These are phyloP conservation scores for Trapa bicornis DNA, from an alignment of 345 rosid genomes.

Conservation along the genomic window DNA sequence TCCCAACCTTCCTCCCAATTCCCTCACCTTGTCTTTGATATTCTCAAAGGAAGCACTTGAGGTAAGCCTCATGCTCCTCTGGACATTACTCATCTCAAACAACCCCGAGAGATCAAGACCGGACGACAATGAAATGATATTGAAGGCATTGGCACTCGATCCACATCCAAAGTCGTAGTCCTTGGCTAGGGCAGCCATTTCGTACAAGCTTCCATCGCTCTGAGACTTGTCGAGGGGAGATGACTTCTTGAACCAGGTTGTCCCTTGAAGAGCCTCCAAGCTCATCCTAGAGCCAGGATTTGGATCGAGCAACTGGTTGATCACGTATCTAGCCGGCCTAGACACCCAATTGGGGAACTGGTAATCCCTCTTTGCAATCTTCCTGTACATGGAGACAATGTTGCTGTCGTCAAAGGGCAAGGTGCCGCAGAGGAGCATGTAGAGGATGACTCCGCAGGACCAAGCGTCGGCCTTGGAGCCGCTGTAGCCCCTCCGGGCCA, in stretches of 20 bases:
- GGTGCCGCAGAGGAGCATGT: slow-evolving; percentile 37
- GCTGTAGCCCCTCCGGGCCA: slow-evolving; percentile 36
- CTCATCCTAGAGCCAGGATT: slow-evolving; percentile 62
- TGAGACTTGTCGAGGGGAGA: slow-evolving; percentile 18
- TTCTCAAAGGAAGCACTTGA: slow-evolving; percentile 33
- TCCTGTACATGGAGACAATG: slow-evolving; percentile 42
- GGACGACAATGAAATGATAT: slow-evolving; percentile 53
- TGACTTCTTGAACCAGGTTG: slow-evolving; percentile 43
- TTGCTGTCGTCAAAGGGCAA: slow-evolving; percentile 59
- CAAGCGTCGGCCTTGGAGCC: slow-evolving; percentile 74
- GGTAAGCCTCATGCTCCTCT: slow-evolving; percentile 49
- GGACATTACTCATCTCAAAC: slow-evolving; percentile 27
- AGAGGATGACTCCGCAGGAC: slow-evolving; percentile 87
- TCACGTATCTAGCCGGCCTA: slow-evolving; percentile 35
- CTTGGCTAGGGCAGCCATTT: background rate
- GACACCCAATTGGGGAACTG: slow-evolving; percentile 45
- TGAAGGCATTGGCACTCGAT: slow-evolving; percentile 44
- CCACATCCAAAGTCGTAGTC: slow-evolving; percentile 2
- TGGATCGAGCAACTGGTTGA: slow-evolving; percentile 61
- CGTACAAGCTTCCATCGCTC: slow-evolving; percentile 12
- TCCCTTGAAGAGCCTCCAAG: slow-evolving; percentile 28
- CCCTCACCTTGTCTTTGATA: slow-evolving; percentile 41
- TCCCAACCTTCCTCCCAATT: slow-evolving; percentile 26
- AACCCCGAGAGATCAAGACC: slow-evolving; percentile 68
- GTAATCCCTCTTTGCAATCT: slow-evolving; percentile 40